A percentile compares a stretch with the other conserved stretches of the same genome.
Evolutionary conservation across 139 green algal species (phyloP).

Genomic region (Tetradesmus obliquus): DNA sequence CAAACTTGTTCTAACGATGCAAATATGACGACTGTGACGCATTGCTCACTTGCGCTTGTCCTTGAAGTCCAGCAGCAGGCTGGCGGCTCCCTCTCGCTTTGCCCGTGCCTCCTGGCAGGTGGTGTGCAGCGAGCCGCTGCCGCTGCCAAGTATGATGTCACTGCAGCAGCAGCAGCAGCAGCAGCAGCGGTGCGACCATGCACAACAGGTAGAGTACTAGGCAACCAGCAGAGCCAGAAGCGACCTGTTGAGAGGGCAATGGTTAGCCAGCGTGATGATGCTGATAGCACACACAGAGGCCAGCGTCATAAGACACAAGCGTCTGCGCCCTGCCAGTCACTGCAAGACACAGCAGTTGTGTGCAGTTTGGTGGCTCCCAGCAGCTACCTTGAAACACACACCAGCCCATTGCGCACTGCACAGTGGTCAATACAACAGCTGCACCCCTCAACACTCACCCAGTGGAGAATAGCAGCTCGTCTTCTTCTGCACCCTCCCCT

Average conservation of each 20-base stretch:
- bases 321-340: too few relatives aligned
- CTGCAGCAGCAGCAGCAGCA: constrained; percentile 42
- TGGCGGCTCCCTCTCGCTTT: constrained; percentile 59
- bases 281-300: too few relatives aligned
- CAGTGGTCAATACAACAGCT: too few relatives aligned
- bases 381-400: too few relatives aligned
- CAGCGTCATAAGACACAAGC: too few relatives aligned
- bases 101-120: constrained; percentile 64
- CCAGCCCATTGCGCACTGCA: too few relatives aligned
- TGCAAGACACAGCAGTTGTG: too few relatives aligned
- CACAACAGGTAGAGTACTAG: neutral
- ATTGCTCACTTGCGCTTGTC: constrained; percentile 38
- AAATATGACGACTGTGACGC: too few relatives aligned
- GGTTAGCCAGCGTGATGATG: too few relatives aligned
- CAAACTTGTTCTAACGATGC: neutral
- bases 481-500: neutral
- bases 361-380: too few relatives aligned
- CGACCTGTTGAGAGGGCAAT: too few relatives aligned
- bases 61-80: constrained; percentile 54
- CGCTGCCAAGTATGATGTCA: constrained; percentile 76
- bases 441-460: neutral
- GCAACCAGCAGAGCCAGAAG: neutral
- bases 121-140: constrained; percentile 64
- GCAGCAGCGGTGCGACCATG: neutral
- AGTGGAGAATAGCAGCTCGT: constrained; percentile 4